Evolutionary conservation across 805 yeast species (phyloP), one percentile per base, ranked within the genome.

Genomic region (Saccharomycopsis vini): DNA sequence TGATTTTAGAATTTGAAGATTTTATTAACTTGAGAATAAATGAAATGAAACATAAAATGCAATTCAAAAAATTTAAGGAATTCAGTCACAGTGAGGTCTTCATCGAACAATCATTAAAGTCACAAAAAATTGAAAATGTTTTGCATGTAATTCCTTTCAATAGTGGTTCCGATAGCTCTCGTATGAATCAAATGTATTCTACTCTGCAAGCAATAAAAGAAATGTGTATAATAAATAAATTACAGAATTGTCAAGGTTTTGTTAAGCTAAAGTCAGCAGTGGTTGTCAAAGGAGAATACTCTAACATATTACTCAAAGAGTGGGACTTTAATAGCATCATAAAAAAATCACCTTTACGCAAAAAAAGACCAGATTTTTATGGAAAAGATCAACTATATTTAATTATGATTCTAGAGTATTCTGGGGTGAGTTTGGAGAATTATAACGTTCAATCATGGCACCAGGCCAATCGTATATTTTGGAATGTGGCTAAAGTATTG

Each of bases 141-240:
- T 64, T 69, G 59, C 75, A 75, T 49, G 55, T 76, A 15, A 65
- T 74, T 42, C 79, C 81, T 7, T 73, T 76, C 60, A 16, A 34
- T 21, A 22, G 16, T 12, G 76, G 75, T 16, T 60, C 64, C 39
- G 66, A 59, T 18, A 39, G 15, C 3, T 32, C n/a, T 40, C 7
- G 16, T 12, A 7, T 13, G 7, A 2, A 24, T 16, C 15, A 7
- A 58, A 28, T 52, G 52, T 60, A 69, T 15, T 57, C 65, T 2
- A 54, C 68, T 5, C 55, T 59, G 16, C 69, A 72, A 47, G 57
- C 70, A 6, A 58, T 68, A 29, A 75, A 71, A 50, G 79, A 75
- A 53, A 54, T 73, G 42, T 59, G 62, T 19, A 66, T 72, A 22
- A 66, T 72, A 5, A 57, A 62, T 52, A 56, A 62, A 18, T 52